Evolutionary conservation across 495 filamentous ascomycete species (phyloP).

Genomic region (Pyronema domesticum): DNA sequence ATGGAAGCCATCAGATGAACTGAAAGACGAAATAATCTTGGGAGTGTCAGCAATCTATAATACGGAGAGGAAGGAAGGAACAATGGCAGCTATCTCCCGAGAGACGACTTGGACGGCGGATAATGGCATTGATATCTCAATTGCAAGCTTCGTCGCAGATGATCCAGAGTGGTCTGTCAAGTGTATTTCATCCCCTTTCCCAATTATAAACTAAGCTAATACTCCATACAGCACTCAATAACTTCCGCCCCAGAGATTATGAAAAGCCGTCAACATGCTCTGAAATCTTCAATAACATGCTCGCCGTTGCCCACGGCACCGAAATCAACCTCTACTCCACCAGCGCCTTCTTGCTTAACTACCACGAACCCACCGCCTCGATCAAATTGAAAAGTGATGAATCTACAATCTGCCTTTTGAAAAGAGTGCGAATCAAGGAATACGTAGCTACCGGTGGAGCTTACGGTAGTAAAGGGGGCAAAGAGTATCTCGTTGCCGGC

Average conservation of each 20-base stretch:
- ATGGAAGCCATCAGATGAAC: background rate
- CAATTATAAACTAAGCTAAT: background rate
- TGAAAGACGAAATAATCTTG: background rate
- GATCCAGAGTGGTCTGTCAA: too few relatives aligned
- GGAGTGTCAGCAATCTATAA: background rate
- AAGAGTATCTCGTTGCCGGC: constrained; percentile 19
- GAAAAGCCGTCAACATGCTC: constrained; percentile 11
- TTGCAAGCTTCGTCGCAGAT: background rate
- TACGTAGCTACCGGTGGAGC: constrained; percentile 9
- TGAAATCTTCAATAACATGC: constrained; percentile 18
- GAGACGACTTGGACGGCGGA: background rate
- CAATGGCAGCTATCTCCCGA: background rate
- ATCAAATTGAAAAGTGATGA: background rate
- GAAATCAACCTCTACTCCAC: constrained; percentile 12
- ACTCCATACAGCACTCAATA: background rate
- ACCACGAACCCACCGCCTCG: constrained; percentile 11
- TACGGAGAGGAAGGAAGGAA: background rate
- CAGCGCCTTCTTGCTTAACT: constrained; percentile 15
- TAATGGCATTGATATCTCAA: background rate
- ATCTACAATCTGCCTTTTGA: constrained; percentile 14
- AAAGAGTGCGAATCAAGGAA: constrained; percentile 16
- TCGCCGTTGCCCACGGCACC: constrained; percentile 15
- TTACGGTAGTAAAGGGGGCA: constrained; percentile 13
- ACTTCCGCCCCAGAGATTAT: background rate
- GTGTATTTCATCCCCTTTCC: background rate